These are phyloP conservation scores for Rhexocercosporidium sp. DNA, from an alignment of 2,329 filamentous ascomycete genomes.

Conservation along the genomic window DNA sequence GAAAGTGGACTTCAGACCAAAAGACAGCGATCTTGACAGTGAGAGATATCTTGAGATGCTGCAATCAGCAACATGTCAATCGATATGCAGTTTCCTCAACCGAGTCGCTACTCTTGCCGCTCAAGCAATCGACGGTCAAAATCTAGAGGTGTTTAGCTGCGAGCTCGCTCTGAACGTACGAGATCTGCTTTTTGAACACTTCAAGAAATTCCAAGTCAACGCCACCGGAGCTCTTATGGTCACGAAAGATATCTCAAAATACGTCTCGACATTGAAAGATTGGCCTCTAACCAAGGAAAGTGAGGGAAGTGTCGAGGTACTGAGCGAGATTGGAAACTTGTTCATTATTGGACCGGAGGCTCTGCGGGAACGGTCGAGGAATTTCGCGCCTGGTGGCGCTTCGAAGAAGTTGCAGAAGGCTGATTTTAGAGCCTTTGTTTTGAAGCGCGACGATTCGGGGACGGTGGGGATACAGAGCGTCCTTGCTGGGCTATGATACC, in stretches of 20 bases:
- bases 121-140: slow-evolving; percentile 79
- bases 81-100: slow-evolving; percentile 80
- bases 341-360: slow-evolving; percentile 92
- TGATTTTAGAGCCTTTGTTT: slow-evolving; percentile 83
- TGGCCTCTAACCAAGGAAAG: slow-evolving; percentile 78
- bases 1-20: slow-evolving; percentile 73
- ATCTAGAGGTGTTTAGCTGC: slow-evolving; percentile 79
- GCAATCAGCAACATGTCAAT: slow-evolving; percentile 84
- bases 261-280: slow-evolving; percentile 81
- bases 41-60: slow-evolving; percentile 68
- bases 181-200: slow-evolving; percentile 83
- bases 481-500: slow-evolving; percentile 55
- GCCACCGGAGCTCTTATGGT: slow-evolving; percentile 94
- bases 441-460: slow-evolving; percentile 81
- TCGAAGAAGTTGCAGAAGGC: slow-evolving; percentile 65
- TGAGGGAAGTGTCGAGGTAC: slow-evolving; percentile 75
- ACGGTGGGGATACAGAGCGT: slow-evolving; percentile 84
- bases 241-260: slow-evolving; percentile 93
- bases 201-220: slow-evolving; percentile 92
- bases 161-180: slow-evolving; percentile 84
- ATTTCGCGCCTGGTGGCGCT: slow-evolving; percentile 50
- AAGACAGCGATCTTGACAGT: slow-evolving; percentile 63
- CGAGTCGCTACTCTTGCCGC: slow-evolving; percentile 67
- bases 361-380: slow-evolving; percentile 71
- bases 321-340: slow-evolving; percentile 91